Base-by-base conservation (phyloP, 2,329 filamentous ascomycete genomes). In the Pseudodiploospora longispora region DNA sequence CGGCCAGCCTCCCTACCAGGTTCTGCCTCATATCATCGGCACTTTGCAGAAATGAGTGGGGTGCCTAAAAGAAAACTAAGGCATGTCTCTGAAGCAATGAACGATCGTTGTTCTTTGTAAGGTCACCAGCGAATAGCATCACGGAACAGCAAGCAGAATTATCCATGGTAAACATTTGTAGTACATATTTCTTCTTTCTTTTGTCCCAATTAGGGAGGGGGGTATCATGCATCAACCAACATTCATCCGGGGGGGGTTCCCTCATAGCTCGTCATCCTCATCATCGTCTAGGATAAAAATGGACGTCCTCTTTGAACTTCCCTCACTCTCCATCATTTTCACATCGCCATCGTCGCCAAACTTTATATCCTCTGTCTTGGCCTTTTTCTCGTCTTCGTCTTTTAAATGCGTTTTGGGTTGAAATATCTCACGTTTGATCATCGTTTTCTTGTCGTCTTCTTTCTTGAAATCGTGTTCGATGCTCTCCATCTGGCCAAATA, bases 11-110 rank as follows among this genome's bases (percentile, higher is more conserved):
- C 70, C 69, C 60, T 73, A 64, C 41, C 50, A 62, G 1, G 47
- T 59, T 3, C 48, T 75, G 10, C 76, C 75, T 28, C 74, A 78
- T 41, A 56, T 74, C n/a, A 48, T 71, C 12, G 76, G 76, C 3
- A 67, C 71, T 0, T 57, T 78, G 41, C 76, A 70, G 0, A 80
- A 80, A 47, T 78, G 19, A 19, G 19, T 19, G 19, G 19, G 19
- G 3, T 19, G 19, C 19, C 19, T 19, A 19, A 19, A 19, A 19
- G 3, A 56, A 57, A 10, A 8, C 12, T 36, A 36, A 31, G 27
- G 19, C 30, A 30, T 19, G 19, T 19, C 19, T 19, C 5, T 19
- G 31, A 19, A 10, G 27, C 29, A 27, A 31, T 38, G 10, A n/a
- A n/a, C n/a, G n/a, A n/a, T n/a, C n/a, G n/a, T n/a, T n/a, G n/a